Evolutionary conservation across 768 basidiomycete genomes (phyloP).

Genomic region (Suillus luteus): DNA sequence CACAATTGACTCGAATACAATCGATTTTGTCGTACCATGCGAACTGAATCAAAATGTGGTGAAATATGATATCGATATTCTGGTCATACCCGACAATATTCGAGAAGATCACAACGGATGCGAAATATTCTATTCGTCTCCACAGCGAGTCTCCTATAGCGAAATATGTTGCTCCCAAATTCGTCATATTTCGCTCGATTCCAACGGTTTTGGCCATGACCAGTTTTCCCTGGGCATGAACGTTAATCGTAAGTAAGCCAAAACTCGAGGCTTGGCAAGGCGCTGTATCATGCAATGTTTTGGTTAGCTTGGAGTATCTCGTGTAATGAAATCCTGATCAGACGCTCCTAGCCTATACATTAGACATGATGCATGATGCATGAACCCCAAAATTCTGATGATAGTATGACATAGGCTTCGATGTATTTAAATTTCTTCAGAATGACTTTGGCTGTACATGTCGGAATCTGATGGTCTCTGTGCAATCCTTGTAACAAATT

Average conservation of each 20-base stretch:
- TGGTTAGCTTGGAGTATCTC: too few species aligned
- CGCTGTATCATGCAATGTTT: too few species aligned
- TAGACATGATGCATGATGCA: background rate
- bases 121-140: background rate
- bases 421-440: too few species aligned
- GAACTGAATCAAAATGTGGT: background rate
- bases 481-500: background rate
- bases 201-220: background rate
- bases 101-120: background rate
- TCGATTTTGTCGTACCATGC: background rate
- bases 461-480: background rate
- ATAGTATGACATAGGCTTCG: too few species aligned
- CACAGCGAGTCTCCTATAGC: background rate
- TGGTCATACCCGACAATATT: background rate
- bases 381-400: too few species aligned
- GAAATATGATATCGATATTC: background rate
- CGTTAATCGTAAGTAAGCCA: too few species aligned
- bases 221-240: too few species aligned
- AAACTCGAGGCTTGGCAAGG: too few species aligned
- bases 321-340: too few species aligned
- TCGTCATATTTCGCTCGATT: background rate
- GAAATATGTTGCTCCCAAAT: background rate
- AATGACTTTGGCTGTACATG: too few species aligned
- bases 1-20: background rate
- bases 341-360: too few species aligned